phyloP scores from a whole-genome alignment of 2,329 filamentous ascomycete species.

The Colletotrichum sp. region DNA sequence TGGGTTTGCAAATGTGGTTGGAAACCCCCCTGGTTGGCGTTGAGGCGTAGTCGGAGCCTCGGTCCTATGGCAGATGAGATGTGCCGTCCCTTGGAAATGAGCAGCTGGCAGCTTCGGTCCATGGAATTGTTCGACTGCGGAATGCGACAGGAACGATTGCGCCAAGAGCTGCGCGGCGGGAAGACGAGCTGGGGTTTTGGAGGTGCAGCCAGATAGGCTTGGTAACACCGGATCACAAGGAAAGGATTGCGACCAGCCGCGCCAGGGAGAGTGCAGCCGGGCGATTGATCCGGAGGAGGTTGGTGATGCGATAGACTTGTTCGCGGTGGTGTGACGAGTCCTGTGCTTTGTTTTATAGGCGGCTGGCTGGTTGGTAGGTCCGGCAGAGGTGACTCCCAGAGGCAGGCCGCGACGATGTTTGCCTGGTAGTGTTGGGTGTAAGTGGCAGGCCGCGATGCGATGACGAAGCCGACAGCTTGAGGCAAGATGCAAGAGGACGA shows the following conservation, averaged over 20 bases:
- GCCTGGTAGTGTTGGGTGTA: neutral
- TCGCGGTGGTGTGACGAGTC: neutral
- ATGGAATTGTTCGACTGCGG: neutral
- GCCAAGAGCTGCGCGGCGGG: conserved; percentile 2
- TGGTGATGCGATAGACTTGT: neutral
- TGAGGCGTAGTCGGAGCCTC: neutral
- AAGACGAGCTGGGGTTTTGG: neutral
- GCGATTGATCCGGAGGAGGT: neutral
- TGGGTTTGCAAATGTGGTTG: neutral
- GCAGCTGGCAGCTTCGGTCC: neutral
- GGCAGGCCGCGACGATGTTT: neutral
- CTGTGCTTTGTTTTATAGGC: neutral
- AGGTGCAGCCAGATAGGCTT: neutral
- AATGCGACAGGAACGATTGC: neutral
- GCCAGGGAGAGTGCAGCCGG: neutral
- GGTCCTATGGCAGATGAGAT: conserved; percentile 1
- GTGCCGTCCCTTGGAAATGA: neutral
- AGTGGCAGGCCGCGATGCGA: neutral
- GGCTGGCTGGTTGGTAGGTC: neutral
- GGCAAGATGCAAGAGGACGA: neutral
- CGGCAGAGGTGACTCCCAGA: neutral
- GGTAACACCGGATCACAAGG: neutral
- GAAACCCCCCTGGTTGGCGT: neutral
- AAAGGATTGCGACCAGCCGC: neutral
- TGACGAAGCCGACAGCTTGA: neutral